Conservation (phyloP, 148 eudicot genomes). For the Rhododendron griersonianum region DNA sequence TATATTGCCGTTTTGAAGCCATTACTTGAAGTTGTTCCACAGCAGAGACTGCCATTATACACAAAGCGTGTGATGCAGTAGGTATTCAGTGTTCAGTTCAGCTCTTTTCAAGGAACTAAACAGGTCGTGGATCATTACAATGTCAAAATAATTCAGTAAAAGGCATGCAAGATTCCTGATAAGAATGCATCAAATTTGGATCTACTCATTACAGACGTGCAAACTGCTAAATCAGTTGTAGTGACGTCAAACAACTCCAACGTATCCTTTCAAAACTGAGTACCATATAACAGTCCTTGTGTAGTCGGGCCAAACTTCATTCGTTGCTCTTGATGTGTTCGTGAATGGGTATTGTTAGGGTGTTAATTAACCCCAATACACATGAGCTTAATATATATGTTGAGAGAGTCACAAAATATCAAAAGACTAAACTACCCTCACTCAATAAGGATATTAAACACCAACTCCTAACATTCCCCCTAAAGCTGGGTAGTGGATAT, state of each 20-base stretch:
- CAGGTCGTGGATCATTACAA: neutral
- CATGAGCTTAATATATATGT: neutral
- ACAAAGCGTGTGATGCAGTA: conserved; percentile 5
- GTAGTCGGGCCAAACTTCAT: neutral
- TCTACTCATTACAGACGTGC: neutral
- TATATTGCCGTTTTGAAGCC: conserved; percentile 98
- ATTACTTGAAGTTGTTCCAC: conserved; percentile 98
- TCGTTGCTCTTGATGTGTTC: neutral
- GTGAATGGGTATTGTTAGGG: neutral
- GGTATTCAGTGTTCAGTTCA: neutral
- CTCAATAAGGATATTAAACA: neutral
- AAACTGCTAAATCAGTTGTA: neutral
- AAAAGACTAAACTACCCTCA: neutral
- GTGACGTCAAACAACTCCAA: neutral
- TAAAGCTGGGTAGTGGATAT: neutral
- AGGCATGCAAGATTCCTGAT: neutral
- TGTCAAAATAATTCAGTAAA: neutral
- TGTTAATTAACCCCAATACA: neutral
- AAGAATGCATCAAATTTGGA: neutral
- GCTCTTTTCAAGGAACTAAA: neutral
- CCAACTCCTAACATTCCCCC: neutral
- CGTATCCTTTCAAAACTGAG: neutral
- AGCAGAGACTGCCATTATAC: conserved; percentile 71
- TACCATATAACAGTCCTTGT: neutral
- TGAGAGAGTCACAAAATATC: neutral